Percentiles rank a stretch among this genome's conserved stretches.
phyloP scores from a whole-genome alignment of 495 filamentous ascomycete genomes.

The Pyrenopolyporus hunteri region DNA sequence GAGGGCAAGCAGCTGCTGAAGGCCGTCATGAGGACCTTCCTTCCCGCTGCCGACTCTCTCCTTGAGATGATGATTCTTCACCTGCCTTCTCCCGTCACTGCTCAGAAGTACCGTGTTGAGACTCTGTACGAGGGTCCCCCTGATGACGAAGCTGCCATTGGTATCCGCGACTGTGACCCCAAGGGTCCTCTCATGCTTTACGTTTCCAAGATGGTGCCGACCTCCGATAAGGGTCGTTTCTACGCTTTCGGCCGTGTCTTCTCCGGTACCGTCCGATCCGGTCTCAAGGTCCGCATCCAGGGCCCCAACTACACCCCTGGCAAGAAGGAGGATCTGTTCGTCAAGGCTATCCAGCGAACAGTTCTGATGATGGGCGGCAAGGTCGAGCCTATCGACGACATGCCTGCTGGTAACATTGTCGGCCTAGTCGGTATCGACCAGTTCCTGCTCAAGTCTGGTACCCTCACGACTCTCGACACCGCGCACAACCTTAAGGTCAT shows the following conservation, averaged over 20 bases:
- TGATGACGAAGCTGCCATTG: slow-evolving; percentile 90
- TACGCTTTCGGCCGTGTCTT: slow-evolving; percentile 99
- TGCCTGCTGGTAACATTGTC: slow-evolving; percentile 98
- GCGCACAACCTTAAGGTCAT: slow-evolving; percentile 99
- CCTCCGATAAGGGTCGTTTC: slow-evolving; percentile 99
- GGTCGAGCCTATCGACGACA: slow-evolving; percentile 98
- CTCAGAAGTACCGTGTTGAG: slow-evolving; percentile 98
- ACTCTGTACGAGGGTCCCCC: slow-evolving; percentile 97
- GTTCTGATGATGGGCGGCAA: slow-evolving; percentile 99
- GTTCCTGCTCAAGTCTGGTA: slow-evolving; percentile 99
- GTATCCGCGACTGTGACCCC: slow-evolving; percentile 97
- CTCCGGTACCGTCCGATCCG: slow-evolving; percentile 94
- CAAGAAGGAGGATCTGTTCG: slow-evolving; percentile 98
- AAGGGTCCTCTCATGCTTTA: slow-evolving; percentile 99
- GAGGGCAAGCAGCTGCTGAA: slow-evolving; percentile 98
- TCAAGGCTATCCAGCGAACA: slow-evolving; percentile 99
- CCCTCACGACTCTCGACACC: slow-evolving; percentile 93
- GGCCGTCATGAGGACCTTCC: slow-evolving; percentile 96
- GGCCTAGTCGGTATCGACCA: slow-evolving; percentile 99
- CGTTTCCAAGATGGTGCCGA: slow-evolving; percentile 99
- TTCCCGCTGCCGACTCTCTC: slow-evolving; percentile 96
- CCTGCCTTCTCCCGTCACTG: slow-evolving; percentile 92
- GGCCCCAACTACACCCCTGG: slow-evolving; percentile 98
- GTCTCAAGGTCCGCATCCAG: slow-evolving; percentile 99
- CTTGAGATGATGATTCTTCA: slow-evolving; percentile 99